These are phyloP conservation scores for Dichotomopilus funicola DNA, from an alignment of 2,329 filamentous ascomycete genomes.

Conservation along the genomic window DNA sequence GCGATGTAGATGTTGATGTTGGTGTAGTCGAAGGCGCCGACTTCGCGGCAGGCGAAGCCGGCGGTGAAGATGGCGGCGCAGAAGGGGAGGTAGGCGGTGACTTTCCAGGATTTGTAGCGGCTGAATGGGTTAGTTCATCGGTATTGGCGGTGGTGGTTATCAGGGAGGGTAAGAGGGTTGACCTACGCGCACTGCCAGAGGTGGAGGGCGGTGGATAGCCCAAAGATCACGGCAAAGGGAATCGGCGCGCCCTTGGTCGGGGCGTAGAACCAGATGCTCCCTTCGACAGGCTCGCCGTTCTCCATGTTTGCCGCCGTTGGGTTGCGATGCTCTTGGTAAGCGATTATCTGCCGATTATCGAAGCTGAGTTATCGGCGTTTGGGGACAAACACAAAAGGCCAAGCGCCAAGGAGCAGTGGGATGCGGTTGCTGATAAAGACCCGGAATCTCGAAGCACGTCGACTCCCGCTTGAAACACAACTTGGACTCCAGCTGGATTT, in stretches of 20 bases:
- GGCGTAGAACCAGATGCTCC: constrained; percentile 41
- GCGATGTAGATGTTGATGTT: constrained; percentile 37
- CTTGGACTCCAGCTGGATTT: too few species aligned
- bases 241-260: constrained; percentile 42
- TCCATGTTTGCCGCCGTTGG: background rate
- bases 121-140: constrained; percentile 6
- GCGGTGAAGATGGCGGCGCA: constrained; percentile 40
- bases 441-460: too few species aligned
- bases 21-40: constrained; percentile 42
- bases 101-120: constrained; percentile 43
- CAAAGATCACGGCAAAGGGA: constrained; percentile 40
- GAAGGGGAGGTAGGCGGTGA: constrained; percentile 43
- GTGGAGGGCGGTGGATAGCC: constrained; percentile 33
- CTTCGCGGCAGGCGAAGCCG: constrained; percentile 42
- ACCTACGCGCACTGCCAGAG: constrained; percentile 43
- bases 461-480: too few species aligned
- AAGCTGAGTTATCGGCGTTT: too few species aligned
- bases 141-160: background rate
- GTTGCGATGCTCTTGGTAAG: background rate
- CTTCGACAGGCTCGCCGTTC: constrained; percentile 25
- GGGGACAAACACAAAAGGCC: too few species aligned
- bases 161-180: too few species aligned
- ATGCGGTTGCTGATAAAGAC: too few species aligned
- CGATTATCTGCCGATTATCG: too few species aligned
- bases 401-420: too few species aligned